phyloP scores from a whole-genome alignment of 768 basidiomycete species.

The Naganishia kalamii region DNA sequence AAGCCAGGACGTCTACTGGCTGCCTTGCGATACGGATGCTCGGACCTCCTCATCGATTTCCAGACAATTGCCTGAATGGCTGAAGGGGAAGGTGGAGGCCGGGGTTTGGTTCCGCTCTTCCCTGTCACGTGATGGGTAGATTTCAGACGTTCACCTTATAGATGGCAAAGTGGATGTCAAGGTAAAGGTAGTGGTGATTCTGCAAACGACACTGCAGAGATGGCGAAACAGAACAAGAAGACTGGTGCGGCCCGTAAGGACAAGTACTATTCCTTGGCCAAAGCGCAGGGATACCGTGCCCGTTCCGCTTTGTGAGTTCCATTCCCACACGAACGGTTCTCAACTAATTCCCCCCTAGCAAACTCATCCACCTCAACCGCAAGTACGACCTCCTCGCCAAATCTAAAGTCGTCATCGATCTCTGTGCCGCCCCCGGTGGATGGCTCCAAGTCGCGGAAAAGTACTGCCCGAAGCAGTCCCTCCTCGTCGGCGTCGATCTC shows the following conservation, averaged over 20 bases:
- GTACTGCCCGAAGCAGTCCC: slow-evolving; percentile 86
- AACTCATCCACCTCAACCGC: slow-evolving; percentile 96
- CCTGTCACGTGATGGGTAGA: too few species aligned
- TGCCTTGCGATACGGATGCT: too few species aligned
- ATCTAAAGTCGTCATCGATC: slow-evolving; percentile 85
- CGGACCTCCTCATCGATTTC: too few species aligned
- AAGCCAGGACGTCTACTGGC: too few species aligned
- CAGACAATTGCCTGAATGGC: too few species aligned
- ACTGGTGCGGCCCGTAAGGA: slow-evolving; percentile 80
- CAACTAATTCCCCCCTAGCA: slow-evolving; percentile 50
- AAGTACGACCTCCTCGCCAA: slow-evolving; percentile 85
- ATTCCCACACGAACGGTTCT: not conserved
- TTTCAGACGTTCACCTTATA: too few species aligned
- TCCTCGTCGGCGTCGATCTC: slow-evolving; percentile 92
- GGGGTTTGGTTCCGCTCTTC: too few species aligned
- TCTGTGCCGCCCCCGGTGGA: slow-evolving; percentile 97
- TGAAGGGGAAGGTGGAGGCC: too few species aligned
- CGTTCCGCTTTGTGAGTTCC: slow-evolving; percentile 67
- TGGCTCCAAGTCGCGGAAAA: slow-evolving; percentile 99
- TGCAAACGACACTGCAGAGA: too few species aligned
- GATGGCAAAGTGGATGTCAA: too few species aligned
- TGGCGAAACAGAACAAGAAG: slow-evolving; percentile 48
- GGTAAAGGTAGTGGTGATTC: too few species aligned
- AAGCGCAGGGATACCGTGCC: slow-evolving; percentile 98
- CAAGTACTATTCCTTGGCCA: slow-evolving; percentile 95